Evolutionary conservation across 305 asterid species (phyloP).

Genomic region (Euphrasia arctica): DNA sequence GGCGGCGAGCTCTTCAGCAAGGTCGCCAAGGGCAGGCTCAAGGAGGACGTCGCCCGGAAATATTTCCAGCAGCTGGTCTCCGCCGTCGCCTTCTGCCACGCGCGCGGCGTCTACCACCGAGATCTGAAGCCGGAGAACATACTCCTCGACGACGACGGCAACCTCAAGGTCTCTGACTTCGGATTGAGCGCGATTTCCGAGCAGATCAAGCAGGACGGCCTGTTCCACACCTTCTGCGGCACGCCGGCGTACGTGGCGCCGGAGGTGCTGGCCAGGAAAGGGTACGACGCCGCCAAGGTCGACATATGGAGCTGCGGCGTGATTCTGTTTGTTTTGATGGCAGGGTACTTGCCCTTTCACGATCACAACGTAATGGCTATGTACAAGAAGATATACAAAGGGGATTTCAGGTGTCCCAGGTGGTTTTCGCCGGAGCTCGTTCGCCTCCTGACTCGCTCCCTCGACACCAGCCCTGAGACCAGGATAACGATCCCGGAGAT

Average conservation of each 20-base stretch:
- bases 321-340: slow-evolving; percentile 77
- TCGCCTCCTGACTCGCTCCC: slow-evolving; percentile 46
- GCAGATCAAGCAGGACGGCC: slow-evolving; percentile 82
- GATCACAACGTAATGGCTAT: slow-evolving; percentile 80
- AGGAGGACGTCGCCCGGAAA: slow-evolving; percentile 68
- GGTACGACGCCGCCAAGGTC: slow-evolving; percentile 82
- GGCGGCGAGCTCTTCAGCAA: slow-evolving; percentile 87
- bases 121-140: slow-evolving; percentile 88
- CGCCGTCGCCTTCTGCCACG: slow-evolving; percentile 82
- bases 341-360: slow-evolving; percentile 80
- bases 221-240: slow-evolving; percentile 84
- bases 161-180: slow-evolving; percentile 82
- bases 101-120: slow-evolving; percentile 87
- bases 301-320: slow-evolving; percentile 96
- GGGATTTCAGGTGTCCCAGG: slow-evolving; percentile 80
- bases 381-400: slow-evolving; percentile 83
- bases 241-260: slow-evolving; percentile 97
- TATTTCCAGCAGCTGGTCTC: slow-evolving; percentile 81
- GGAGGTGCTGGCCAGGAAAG: slow-evolving; percentile 79
- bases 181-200: slow-evolving; percentile 86
- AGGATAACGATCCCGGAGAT: slow-evolving; percentile 70
- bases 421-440: slow-evolving; percentile 76
- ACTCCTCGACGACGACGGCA: slow-evolving; percentile 74
- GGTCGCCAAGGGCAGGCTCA: slow-evolving; percentile 87
- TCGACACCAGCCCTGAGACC: slow-evolving; percentile 65